Percentiles rank a stretch among this genome's conserved stretches.
phyloP scores from a whole-genome alignment of 1,284 basidiomycete species.

The Cystobasidiaceae sp. region DNA sequence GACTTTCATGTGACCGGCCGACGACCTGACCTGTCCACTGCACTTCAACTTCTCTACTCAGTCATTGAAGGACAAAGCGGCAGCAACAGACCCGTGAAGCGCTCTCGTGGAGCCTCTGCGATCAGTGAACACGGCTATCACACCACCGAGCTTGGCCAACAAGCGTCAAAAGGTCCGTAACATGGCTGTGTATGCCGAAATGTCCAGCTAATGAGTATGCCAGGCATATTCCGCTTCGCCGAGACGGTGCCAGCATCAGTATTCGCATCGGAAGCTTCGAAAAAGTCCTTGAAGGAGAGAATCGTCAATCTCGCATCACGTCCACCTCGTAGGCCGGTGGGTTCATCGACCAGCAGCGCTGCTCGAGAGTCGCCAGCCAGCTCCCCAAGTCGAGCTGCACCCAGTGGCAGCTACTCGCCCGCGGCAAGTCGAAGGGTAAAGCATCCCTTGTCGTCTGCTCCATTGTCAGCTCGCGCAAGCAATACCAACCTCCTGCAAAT shows the following conservation, averaged over 20 bases:
- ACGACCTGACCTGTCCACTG: background rate
- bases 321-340: slow-evolving; percentile 8
- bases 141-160: too few relatives aligned
- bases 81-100: slow-evolving; percentile 4
- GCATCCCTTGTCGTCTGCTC: background rate
- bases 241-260: slow-evolving; percentile 19
- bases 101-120: background rate
- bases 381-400: background rate
- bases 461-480: background rate
- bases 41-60: background rate
- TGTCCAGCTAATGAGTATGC: too few relatives aligned
- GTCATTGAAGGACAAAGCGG: background rate
- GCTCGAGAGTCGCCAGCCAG: background rate
- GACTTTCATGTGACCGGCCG: background rate
- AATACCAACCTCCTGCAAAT: background rate
- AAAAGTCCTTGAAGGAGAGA: slow-evolving; percentile 14
- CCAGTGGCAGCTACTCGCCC: background rate
- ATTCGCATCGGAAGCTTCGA: slow-evolving; percentile 15
- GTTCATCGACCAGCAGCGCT: background rate
- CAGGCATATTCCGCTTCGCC: slow-evolving; percentile 22
- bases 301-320: slow-evolving; percentile 3
- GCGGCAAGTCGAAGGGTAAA: background rate
- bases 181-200: too few relatives aligned
- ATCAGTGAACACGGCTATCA: too few relatives aligned
- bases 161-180: too few relatives aligned